Evolutionary conservation across 768 basidiomycete species (phyloP), one percentile per base, ranked within the genome.

Genomic region (Asterophora parasitica): DNA sequence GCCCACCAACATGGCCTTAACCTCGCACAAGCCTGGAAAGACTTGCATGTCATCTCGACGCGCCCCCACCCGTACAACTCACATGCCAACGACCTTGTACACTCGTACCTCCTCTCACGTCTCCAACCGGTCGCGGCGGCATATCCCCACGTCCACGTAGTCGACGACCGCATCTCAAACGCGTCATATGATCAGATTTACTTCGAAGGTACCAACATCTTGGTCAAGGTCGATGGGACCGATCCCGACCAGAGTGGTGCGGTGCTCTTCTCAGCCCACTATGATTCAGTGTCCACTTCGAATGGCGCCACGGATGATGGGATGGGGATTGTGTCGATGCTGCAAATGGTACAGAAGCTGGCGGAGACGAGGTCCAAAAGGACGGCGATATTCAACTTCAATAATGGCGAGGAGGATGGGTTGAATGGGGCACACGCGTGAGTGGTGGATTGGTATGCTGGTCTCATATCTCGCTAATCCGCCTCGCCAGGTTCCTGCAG

Each of bases 391-490:
- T 89, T 92, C 70, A 88, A 91, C 57, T 76, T 89, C 61, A 92
- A 92, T 62, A 91, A 92, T 51, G 89, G 84, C 1, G 90, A 92
- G 59, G 89, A 92, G 57, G 81, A 88, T 60, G 77, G 81, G 28
- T 61, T 91, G 53, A 75, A 83, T 50, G 89, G 89, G 17, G 83
- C 88, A 7, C 81, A 82, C 58, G 70, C 74, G 77, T 88, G 42
- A 39, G 60, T 62, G 4, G 8, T 10, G 9, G 23, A 36, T 9
- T 38, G 9, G 30, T 10, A 37, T 16, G 46, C 12, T 61, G 17
- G 0, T 41, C 27, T 17, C 10, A 20, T 31, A 23, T 15, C n/a
- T n/a, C 36, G 26, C 30, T 36, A 16, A 45, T 46, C 28, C 7
- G 4, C 48, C 10, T 53, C 7, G 26, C n/a, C 23, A 86, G 84